Evolutionary conservation across 2,329 filamentous ascomycete genomes (phyloP), one percentile per base, ranked within the genome.

Genomic region (Cladorrhinum sp.): DNA sequence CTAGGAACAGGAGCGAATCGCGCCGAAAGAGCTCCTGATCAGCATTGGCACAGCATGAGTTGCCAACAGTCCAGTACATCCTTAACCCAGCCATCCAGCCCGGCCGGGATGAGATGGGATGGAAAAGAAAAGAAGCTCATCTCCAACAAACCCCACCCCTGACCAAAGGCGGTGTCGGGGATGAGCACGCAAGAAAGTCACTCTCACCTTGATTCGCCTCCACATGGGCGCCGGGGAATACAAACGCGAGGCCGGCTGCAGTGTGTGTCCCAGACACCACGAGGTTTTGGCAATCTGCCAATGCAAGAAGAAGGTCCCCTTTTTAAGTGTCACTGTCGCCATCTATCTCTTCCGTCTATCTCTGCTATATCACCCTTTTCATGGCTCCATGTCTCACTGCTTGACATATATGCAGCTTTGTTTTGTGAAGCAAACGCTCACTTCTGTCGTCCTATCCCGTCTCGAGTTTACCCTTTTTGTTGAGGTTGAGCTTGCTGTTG

Each of bases 311-410:
- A n/a, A 45, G 16, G 59, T 51, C 57, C 60, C 62, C 48, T 54
- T 57, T 62, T 68, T 65, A 69, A 67, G 64, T 68, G 63, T 62
- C 49, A 65, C 67, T 58, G 50, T 60, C 55, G 55, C 62, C 60
- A 55, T 60, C 53, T 57, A 59, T 20, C 38, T 53, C n/a, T 41
- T 50, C 36, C 24, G 56, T 58, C 29, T 18, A 13, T 7, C n/a
- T 7, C 41, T n/a, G 16, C 16, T 13, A 16, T 45, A 18, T 45
- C 24, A 51, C 16, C 36, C 45, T 61, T 58, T 45, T 38, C 50
- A 41, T 59, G 61, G 36, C 56, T 52, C 45, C 56, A 57, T 67
- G 66, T 69, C 66, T 66, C 66, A 69, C 66, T 62, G 54, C 65
- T 53, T 65, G 59, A 36, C 55, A 64, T 63, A 59, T 63, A 55